These are phyloP conservation scores for Neonectria magnoliae DNA, from an alignment of 2,329 filamentous ascomycete genomes.

Conservation along the genomic window DNA sequence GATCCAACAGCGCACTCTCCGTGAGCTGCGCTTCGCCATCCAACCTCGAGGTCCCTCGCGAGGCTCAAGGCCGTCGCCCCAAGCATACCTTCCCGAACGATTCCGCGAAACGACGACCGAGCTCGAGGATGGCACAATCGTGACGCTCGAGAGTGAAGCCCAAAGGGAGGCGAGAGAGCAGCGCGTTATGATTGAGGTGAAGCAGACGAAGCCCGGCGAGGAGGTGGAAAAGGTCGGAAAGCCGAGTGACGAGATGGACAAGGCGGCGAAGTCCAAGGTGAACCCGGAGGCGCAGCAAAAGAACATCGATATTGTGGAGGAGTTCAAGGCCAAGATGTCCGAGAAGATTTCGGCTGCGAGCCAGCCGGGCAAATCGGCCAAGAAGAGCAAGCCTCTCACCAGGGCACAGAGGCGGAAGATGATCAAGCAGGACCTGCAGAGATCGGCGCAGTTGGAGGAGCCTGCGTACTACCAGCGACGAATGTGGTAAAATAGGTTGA, in stretches of 20 bases:
- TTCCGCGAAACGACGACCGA: constrained; percentile 58
- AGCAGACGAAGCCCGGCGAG: constrained; percentile 41
- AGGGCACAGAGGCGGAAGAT: constrained; percentile 63
- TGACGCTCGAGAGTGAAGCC: constrained; percentile 52
- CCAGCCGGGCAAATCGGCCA: constrained; percentile 50
- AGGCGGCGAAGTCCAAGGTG: constrained; percentile 26
- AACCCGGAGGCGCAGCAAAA: constrained; percentile 28
- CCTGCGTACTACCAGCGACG: constrained; percentile 65
- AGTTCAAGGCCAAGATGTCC: constrained; percentile 45
- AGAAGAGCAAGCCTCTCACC: constrained; percentile 59
- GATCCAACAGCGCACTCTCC: constrained; percentile 86
- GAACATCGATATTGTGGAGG: constrained; percentile 47
- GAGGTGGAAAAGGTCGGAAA: constrained; percentile 15
- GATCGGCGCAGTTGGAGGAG: constrained; percentile 56
- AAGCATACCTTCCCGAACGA: constrained; percentile 61
- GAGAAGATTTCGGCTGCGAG: constrained; percentile 48
- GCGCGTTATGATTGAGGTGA: constrained; percentile 49
- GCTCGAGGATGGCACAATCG: constrained; percentile 57
- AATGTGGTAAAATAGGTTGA: constrained; percentile 55
- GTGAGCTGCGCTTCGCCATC: constrained; percentile 79
- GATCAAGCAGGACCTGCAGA: constrained; percentile 68
- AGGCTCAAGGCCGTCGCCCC: constrained; percentile 51
- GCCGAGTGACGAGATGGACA: constrained; percentile 8
- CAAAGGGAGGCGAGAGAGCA: constrained; percentile 43
- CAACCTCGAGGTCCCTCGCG: constrained; percentile 48